Base-by-base conservation (phyloP, 169 alveolate genomes). In the Plasmodium coatneyi region DNA sequence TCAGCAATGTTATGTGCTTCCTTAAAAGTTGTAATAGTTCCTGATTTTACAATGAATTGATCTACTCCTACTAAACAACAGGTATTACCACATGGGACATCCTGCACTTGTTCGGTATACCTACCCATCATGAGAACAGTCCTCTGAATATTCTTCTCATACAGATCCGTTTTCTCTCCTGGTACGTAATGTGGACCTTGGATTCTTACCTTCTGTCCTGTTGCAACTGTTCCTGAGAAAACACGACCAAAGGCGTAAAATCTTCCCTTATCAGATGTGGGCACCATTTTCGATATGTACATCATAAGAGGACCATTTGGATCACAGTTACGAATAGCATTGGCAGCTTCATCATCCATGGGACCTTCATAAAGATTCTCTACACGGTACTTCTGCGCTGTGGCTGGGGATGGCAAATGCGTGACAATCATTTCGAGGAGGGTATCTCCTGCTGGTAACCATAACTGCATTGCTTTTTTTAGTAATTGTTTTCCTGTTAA, bases 181-280 rank as follows among this genome's bases (percentile, higher is more conserved):
- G 99, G 99, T 46, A 97, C 98, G 95, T 98, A 99, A 97, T 98
- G 98, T 52, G 99, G 99, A 76, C 99, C 99, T 98, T 99, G 99
- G 84, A 99, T 99, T 94, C 99, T 97, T 92, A 99, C 99, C 96
- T 98, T 98, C 93, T 97, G 98, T 83, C 99, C 99, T 30, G 99
- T 98, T n/a, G 99, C 99, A 71, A 99, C 99, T 74, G 99, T 98
- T 28, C 99, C 99, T 34, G 99, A 99, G 98, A 99, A 99, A 74
- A 99, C 99, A 92, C 99, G 98, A 49, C 99, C 99, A 98, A 99
- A 99, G 71, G 99, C 99, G 93, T 98, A 99, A 99, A 99, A 99
- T 82, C 99, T 97, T 36, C 99, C 99, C 97, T 98, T 98, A 95
- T 99, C 99, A 52, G 99, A 96, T 71, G 99, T 99, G 80, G 99